phyloP scores from a whole-genome alignment of 257 asterid species.

The Jacaranda copaia region DNA sequence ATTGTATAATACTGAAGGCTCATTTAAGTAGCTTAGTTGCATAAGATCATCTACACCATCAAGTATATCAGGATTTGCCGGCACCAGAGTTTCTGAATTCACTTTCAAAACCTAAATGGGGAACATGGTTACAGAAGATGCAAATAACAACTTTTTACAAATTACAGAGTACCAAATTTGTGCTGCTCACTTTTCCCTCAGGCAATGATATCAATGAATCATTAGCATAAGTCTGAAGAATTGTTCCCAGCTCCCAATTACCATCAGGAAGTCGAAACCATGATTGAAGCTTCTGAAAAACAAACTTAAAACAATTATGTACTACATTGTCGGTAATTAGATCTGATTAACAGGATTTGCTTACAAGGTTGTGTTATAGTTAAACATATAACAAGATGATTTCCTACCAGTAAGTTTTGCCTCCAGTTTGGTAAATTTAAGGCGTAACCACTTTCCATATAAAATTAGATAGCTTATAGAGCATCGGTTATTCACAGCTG shows the following conservation, averaged over 20 bases:
- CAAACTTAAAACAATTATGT: conserved; percentile 19
- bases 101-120: conserved; percentile 73
- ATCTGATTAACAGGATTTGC: not conserved
- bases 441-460: conserved; percentile 16
- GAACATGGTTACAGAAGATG: conserved; percentile 34
- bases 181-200: conserved; percentile 81
- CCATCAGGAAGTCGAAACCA: conserved; percentile 96
- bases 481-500: conserved; percentile 13
- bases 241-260: conserved; percentile 90
- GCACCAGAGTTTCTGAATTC: conserved; percentile 65
- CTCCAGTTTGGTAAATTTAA: conserved; percentile 8
- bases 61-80: conserved; percentile 98
- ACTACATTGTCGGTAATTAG: not conserved
- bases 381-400: not conserved
- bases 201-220: conserved; percentile 75
- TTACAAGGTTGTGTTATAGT: not conserved
- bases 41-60: conserved; percentile 97
- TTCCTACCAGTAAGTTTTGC: conserved; percentile 16
- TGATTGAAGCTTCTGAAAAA: conserved; percentile 76
- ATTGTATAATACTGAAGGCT: conserved; percentile 94
- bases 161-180: conserved; percentile 20
- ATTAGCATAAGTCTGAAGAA: conserved; percentile 69
- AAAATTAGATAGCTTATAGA: not conserved
- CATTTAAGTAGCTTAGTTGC: conserved; percentile 95
- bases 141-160: conserved; percentile 17